Evolutionary conservation across 1,284 basidiomycete species (phyloP), one percentile per base, ranked within the genome.

Genomic region (Leucoagaricus sp.): DNA sequence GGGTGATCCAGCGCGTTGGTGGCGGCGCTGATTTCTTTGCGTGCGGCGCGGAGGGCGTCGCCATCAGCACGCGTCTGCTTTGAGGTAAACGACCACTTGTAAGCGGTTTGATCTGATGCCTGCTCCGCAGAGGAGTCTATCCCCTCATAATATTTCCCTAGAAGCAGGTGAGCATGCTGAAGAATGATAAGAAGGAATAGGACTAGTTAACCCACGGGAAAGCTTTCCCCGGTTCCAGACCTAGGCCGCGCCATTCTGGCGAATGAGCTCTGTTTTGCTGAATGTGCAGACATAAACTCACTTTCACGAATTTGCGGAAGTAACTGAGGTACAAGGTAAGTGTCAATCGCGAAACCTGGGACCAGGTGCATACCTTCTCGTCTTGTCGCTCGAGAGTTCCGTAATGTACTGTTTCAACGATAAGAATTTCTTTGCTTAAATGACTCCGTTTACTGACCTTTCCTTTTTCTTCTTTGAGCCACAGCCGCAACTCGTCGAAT

Each of bases 241-340:
- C 81, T 88, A 60, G n/a, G 15, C 29, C 34, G 26, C 38, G 48
- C 29, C 6, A 58, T 48, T 42, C 33, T 44, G 58, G 46, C 29
- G 47, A 55, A 49, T 55, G 42, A 53, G 36, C 42, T 55, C 52
- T 50, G 36, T 26, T 26, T 36, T 25, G 55, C 45, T 48, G 21
- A 9, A 8, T 12, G 6, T 10, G 49, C 19, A 25, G 17, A 50
- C 44, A 49, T n/a, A 55, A 15, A 31, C 61, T 51, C 58, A 88
- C 87, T 81, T 91, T 91, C 44, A 91, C 83, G 64, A 92, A 92
- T 72, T 91, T 92, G 65, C 85, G 86, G 67, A 93, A 93, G 67
- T 92, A 91, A 65, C 89, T 91, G 67, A 17, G 34, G 42, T 63
- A 62, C 49, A 61, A 62, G 71, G 69, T 64, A 63, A 70, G 61